Percentiles rank a stretch among this genome's conserved stretches.
phyloP scores from a whole-genome alignment of 179 eudicot species.

The Patellifolia procumbens region DNA sequence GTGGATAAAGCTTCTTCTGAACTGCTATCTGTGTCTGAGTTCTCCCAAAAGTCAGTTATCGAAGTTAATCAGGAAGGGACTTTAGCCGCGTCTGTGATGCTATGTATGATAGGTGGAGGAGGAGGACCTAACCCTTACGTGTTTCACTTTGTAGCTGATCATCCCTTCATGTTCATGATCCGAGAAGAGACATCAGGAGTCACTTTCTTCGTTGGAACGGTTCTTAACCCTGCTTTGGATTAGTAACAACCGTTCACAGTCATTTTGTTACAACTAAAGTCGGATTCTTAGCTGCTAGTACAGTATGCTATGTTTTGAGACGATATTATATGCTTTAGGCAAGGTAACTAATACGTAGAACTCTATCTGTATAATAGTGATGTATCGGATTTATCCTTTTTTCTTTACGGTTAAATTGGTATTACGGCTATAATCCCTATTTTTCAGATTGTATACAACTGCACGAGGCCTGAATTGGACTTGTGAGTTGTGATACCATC shows the following conservation, averaged over 20 bases:
- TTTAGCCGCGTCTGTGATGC: constrained; percentile 9
- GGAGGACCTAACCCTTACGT: neutral
- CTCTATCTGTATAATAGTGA: neutral
- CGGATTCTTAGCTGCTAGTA: no score
- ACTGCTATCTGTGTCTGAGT: constrained; percentile 17
- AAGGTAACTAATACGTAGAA: neutral
- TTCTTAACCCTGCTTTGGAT: constrained; percentile 11
- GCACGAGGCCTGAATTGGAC: no score
- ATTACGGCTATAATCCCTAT: no score
- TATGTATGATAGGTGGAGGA: neutral
- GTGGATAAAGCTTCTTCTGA: constrained; percentile 10
- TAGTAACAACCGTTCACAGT: neutral
- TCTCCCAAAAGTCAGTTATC: constrained; percentile 23
- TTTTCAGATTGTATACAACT: no score
- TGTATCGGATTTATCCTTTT: no score
- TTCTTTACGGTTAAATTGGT: no score
- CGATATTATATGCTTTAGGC: neutral
- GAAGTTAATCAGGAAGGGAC: constrained; percentile 35
- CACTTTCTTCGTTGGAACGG: constrained; percentile 16
- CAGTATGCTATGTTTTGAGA: no score
- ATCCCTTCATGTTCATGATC: constrained; percentile 28
- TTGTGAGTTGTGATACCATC: no score
- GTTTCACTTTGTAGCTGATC: constrained; percentile 23
- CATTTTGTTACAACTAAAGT: no score
- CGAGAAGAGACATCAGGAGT: constrained; percentile 28